phyloP scores from a whole-genome alignment of 2,329 filamentous ascomycete species.

The Paecilomyces dactylethromorphus region DNA sequence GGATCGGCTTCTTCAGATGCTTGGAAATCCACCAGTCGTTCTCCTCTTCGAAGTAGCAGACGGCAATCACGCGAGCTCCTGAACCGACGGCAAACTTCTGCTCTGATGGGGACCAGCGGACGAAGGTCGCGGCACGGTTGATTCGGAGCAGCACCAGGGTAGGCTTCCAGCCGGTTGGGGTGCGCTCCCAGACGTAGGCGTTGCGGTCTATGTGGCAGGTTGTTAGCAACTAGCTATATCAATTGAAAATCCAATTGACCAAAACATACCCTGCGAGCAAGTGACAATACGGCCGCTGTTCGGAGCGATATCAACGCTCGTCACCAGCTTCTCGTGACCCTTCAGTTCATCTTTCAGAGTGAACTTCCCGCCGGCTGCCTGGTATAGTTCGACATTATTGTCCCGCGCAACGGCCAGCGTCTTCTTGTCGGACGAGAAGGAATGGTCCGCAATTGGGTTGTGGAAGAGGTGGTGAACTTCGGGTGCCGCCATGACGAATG shows the following conservation, averaged over 20 bases:
- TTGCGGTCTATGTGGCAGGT: conserved; percentile 66
- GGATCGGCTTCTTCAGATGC: conserved; percentile 97
- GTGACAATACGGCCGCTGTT: conserved; percentile 89
- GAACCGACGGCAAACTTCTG: conserved; percentile 97
- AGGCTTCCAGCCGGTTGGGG: conserved; percentile 88
- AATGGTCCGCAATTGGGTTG: conserved; percentile 92
- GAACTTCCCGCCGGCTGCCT: conserved; percentile 65
- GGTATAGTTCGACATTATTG: conserved; percentile 83
- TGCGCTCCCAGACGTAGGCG: conserved; percentile 95
- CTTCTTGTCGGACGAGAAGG: conserved; percentile 86
- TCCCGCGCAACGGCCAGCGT: conserved; percentile 89
- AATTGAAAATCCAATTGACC: neutral
- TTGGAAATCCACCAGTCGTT: conserved; percentile 99
- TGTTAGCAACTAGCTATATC: conserved; percentile 2
- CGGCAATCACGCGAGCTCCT: conserved; percentile 86
- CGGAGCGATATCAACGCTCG: conserved; percentile 90
- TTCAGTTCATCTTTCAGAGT: conserved; percentile 86
- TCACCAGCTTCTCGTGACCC: conserved; percentile 95
- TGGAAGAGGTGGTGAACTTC: conserved; percentile 98
- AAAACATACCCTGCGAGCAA: conserved; percentile 75
- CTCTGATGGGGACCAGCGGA: conserved; percentile 94
- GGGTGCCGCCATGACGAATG: conserved; percentile 64
- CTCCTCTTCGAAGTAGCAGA: conserved; percentile 98
- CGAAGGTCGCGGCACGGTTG: conserved; percentile 92
- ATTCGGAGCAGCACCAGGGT: conserved; percentile 95